phyloP scores from a whole-genome alignment of 2,329 filamentous ascomycete genomes.

The Cladosporium sp. region DNA sequence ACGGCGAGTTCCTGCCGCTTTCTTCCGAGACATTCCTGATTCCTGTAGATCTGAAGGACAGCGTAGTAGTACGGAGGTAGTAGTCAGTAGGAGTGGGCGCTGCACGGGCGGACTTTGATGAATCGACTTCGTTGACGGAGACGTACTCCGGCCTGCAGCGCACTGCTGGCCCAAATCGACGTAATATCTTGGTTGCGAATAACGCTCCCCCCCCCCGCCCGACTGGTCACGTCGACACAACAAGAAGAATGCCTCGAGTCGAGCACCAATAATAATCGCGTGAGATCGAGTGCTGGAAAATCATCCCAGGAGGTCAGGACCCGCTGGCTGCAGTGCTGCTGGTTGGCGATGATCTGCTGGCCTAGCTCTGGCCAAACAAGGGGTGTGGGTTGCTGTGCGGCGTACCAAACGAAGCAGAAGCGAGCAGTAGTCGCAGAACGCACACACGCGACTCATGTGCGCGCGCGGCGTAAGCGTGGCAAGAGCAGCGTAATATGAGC shows the following conservation, averaged over 20 bases:
- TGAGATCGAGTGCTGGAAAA: neutral
- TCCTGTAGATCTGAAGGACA: constrained; percentile 3
- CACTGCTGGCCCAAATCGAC: neutral
- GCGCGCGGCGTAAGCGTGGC: neutral
- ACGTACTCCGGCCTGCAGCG: neutral
- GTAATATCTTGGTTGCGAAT: neutral
- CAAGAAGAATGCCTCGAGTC: no score
- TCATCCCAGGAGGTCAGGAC: neutral
- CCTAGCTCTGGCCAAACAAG: neutral
- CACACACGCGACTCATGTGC: neutral
- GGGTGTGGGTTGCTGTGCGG: neutral
- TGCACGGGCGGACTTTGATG: no score
- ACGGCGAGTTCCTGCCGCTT: constrained; percentile 5
- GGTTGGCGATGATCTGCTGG: constrained; percentile 3
- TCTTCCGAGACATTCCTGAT: neutral
- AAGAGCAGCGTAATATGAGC: no score
- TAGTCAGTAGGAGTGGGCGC: no score
- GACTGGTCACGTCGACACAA: no score
- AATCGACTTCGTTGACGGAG: neutral
- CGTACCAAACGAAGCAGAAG: neutral
- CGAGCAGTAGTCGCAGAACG: neutral
- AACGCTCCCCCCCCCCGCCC: neutral
- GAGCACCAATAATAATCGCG: constrained; percentile 5
- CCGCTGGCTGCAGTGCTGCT: neutral
- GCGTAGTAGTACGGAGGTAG: neutral